phyloP scores from a whole-genome alignment of 2,329 filamentous ascomycete genomes.

The Geosmithia putterillii region DNA sequence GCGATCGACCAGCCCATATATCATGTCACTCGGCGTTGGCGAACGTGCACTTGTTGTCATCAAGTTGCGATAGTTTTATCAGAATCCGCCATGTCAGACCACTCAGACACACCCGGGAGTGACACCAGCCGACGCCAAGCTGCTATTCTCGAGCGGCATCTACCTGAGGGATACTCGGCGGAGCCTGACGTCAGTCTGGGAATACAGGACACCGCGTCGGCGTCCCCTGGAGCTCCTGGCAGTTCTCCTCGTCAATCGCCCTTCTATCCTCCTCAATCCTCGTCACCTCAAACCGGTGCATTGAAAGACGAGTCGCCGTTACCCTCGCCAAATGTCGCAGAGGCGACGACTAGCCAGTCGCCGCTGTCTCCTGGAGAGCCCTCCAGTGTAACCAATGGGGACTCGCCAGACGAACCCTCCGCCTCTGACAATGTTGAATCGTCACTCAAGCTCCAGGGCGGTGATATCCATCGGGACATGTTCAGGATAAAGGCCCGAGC shows the following conservation, averaged over 20 bases:
- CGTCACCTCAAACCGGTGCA: not conserved
- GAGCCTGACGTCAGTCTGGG: slow-evolving; percentile 21
- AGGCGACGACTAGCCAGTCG: not conserved
- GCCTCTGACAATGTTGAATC: slow-evolving; percentile 37
- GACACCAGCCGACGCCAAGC: slow-evolving; percentile 6
- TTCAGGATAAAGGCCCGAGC: slow-evolving; percentile 57
- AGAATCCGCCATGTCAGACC: slow-evolving; percentile 1
- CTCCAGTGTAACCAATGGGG: not conserved
- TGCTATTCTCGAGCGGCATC: slow-evolving; percentile 22
- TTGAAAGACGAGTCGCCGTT: not conserved
- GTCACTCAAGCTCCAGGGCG: slow-evolving; percentile 60
- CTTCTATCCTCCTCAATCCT: not conserved
- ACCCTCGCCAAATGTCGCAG: not conserved
- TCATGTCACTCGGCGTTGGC: not conserved
- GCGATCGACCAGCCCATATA: not conserved
- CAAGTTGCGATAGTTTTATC: not conserved
- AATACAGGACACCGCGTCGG: slow-evolving; percentile 2
- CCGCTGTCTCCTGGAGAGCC: not conserved
- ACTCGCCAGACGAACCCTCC: not conserved
- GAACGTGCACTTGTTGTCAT: not conserved
- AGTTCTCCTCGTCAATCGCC: not conserved
- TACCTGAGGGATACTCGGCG: slow-evolving; percentile 26
- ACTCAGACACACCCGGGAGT: not conserved
- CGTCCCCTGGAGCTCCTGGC: not conserved
- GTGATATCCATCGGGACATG: slow-evolving; percentile 67